Conservation (phyloP, 2,329 filamentous ascomycete species). For the Colletotrichum liaoningense region DNA sequence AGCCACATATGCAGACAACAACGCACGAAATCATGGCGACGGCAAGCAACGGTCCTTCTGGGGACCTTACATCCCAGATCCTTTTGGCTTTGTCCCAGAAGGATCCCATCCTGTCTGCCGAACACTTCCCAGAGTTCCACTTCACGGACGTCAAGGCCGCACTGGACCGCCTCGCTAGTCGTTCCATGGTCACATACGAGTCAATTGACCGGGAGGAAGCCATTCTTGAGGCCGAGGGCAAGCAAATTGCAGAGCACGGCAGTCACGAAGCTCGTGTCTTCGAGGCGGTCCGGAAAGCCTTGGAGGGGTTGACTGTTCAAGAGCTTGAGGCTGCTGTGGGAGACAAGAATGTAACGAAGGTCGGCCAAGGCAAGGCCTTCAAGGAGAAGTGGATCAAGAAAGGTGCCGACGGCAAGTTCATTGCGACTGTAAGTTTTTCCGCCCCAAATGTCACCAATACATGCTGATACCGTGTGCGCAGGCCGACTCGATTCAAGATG, state of each 20-base stretch:
- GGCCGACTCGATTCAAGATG: constrained; percentile 82
- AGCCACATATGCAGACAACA: constrained; percentile 13
- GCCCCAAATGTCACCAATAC: not conserved
- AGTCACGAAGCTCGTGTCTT: constrained; percentile 88
- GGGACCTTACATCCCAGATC: constrained; percentile 73
- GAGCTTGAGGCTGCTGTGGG: constrained; percentile 78
- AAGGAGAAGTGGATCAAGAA: constrained; percentile 79
- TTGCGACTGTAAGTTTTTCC: constrained; percentile 57
- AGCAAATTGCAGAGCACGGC: constrained; percentile 78
- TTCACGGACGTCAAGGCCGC: constrained; percentile 84
- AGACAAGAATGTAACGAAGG: constrained; percentile 78
- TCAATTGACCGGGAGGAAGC: constrained; percentile 84
- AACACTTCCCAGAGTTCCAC: constrained; percentile 75
- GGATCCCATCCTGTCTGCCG: constrained; percentile 74
- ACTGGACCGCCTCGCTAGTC: constrained; percentile 84
- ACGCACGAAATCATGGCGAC: constrained; percentile 53
- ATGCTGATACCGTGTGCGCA: constrained; percentile 40
- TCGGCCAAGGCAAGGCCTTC: constrained; percentile 96
- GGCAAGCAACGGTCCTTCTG: constrained; percentile 48
- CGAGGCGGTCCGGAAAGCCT: constrained; percentile 75
- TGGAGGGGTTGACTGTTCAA: constrained; percentile 84
- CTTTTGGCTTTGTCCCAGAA: constrained; percentile 73
- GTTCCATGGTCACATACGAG: constrained; percentile 89
- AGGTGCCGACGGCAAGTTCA: constrained; percentile 67
- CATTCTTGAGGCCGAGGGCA: constrained; percentile 78